Base-by-base conservation (phyloP, 2,329 filamentous ascomycete species). In the Aspergillus candidus region DNA sequence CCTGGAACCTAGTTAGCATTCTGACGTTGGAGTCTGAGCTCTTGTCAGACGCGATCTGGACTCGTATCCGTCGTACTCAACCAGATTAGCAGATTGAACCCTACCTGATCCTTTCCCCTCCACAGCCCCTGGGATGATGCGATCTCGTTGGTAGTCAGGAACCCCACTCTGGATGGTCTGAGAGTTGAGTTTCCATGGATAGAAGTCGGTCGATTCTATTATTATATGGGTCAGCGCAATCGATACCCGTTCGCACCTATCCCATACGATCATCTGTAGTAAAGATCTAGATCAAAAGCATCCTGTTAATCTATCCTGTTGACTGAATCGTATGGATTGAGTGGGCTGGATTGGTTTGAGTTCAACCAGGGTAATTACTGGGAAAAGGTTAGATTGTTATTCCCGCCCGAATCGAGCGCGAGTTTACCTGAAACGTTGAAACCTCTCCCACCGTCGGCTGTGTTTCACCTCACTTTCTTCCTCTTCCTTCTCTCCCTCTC, bases 341-440 rank as follows among this genome's bases (percentile, higher is more conserved):
- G 4, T 27, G 22, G 22, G 10, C 6, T 27, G 22, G 22, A 3
- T 27, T 27, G 22, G 7, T 6, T 27, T 3, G 22, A 27, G 22
- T 27, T 15, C 15, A 15, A 15, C 15, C 15, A 15, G 8, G 8
- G 2, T 27, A 10, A 27, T 7, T 8, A 27, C n/a, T n/a, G 22
- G 6, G 22, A 6, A 10, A 27, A 27, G 22, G 22, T 27, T 2
- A 27, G 38, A 32, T 38, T 36, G n/a, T 35, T 14, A 13, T 38
- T 39, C 33, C 41, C 31, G 41, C 31, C 15, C 30, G 32, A 38
- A 33, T 29, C 33, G 32, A 37, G 18, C 32, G 35, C 18, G 38
- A 44, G 42, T 44, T 38, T 40, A 40, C 40, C 40, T 47, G 40
- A 47, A 47, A 36, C 44, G 43, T 4, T 47, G 40, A 47, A 47